Percentiles rank a stretch among this genome's conserved stretches.
Conservation (phyloP, 495 filamentous ascomycete species). For the Monascus purpureus region DNA sequence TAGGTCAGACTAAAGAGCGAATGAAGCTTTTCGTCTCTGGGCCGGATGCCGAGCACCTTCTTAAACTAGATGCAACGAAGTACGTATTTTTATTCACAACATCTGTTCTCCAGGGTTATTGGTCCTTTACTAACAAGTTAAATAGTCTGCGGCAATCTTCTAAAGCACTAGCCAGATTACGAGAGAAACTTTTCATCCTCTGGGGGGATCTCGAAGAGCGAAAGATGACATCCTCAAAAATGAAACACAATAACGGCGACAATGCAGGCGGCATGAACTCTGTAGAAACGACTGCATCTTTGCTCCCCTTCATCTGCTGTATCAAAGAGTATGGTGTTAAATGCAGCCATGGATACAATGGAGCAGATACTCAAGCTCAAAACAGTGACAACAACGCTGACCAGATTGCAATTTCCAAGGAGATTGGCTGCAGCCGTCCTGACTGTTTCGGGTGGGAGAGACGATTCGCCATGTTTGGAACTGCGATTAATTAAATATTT, state of each 20-base stretch:
- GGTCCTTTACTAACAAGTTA: too few relatives aligned
- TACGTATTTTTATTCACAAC: constrained; percentile 19
- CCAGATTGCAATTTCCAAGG: background rate
- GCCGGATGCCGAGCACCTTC: constrained; percentile 46
- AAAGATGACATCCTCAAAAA: constrained; percentile 18
- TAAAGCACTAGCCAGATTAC: constrained; percentile 32
- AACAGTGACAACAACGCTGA: background rate
- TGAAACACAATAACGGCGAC: constrained; percentile 3
- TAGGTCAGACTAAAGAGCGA: constrained; percentile 19
- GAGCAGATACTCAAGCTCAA: background rate
- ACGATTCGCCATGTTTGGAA: constrained; percentile 35
- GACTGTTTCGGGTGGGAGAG: constrained; percentile 36
- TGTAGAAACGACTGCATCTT: constrained; percentile 10
- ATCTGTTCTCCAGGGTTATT: too few relatives aligned
- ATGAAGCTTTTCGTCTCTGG: constrained; percentile 57
- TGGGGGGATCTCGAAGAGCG: constrained; percentile 79
- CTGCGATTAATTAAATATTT: too few relatives aligned
- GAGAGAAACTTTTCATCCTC: constrained; percentile 60
- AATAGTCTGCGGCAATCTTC: constrained; percentile 43
- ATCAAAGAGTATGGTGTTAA: constrained; percentile 34
- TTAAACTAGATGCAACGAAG: constrained; percentile 54
- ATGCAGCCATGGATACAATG: constrained; percentile 18
- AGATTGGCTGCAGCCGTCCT: background rate
- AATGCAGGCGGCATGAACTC: constrained; percentile 2
- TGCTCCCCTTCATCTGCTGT: constrained; percentile 23